Evolutionary conservation across 1,284 basidiomycete genomes (phyloP), one percentile per base, ranked within the genome.

Genomic region (Taiwanofungus camphoratus): DNA sequence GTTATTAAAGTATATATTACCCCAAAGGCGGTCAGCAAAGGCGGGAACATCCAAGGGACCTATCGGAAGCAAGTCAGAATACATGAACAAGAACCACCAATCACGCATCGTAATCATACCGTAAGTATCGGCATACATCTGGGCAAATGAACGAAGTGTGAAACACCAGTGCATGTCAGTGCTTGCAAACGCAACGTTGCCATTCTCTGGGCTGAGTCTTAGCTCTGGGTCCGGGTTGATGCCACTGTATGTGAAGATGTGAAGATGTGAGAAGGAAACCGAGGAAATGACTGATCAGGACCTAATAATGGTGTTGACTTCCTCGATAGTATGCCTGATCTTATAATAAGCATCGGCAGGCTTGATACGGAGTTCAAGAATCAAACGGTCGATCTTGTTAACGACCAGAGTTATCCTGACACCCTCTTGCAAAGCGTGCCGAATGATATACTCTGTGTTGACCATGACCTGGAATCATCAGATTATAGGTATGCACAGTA

Each of bases 141-240:
- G 80, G 8, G 96, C 93, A 62, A 99, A 99, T 11, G 92, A 94
- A 32, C 79, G 75, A 39, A 99, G 72, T 5, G 96, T 98, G 63
- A 99, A 99, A 63, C 91, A 95, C 90, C 93, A 99, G 39, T 83
- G 86, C 89, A 95, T 95, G 60, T 96, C 90, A 0, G 95, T 87
- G 53, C 91, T 94, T 20, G 94, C 95, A 59, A 99, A 99, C 0
- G 93, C 92, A 36, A 99, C 94, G 57, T 99, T 99, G 33, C 95
- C 96, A 33, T 80, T 79, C 63, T 99, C 96, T 1, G 96, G 96
- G 50, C 90, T 94, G 24, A 99, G 66, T 36, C 93, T 81, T 39
- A 89, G 71, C 38, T 82, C 82, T 35, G 94, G 92, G 62, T 95
- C 83, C 6, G 91, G 82, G 64, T 96, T 83, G 57, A 96, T 88